Evolutionary conservation across 116 monocot species (phyloP), one percentile per base, ranked within the genome.

Genomic region (Posidonia oceanica): DNA sequence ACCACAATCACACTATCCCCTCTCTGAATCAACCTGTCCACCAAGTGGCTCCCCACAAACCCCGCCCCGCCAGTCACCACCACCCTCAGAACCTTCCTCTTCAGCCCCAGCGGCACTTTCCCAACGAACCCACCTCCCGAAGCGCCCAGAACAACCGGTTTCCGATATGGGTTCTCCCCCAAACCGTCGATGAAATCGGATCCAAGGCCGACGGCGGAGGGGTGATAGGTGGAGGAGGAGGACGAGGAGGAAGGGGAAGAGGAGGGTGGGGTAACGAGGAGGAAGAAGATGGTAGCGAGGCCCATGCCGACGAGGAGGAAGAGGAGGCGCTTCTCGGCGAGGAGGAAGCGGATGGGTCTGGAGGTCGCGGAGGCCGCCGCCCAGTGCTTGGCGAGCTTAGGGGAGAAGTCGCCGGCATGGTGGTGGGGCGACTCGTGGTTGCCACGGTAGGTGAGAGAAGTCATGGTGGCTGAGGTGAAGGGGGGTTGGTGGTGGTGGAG

Each of bases 11-110:
- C 96, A 72, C 63, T 81, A 53, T 96, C 96, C 11, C 96, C 96
- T 56, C 91, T 78, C 64, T 51, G 84, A 7, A 96, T 83, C 79
- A 96, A 74, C 39, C 91, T 69, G 69, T 96, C 96, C 75, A 96
- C 96, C 23, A 96, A 83, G 66, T 96, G 96, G 76, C 83, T 83
- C 39, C 96, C 96, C 23, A 96, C 96, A 69, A 95, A 95, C n/a
- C 95, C 91, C 17, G 95, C 95, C 0, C 95, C 95, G 7, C 95
- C 95, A 0, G 95, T 95, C 23, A 95, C 95, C 69, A 95, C 88
- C 61, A 95, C 81, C 71, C 95, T 59, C 67, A 87, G 63, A 55
- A 76, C 83, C 84, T 85, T 91, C 76, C 86, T 48, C 88, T 85
- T 86, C 71, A 95, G 39, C 41, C 95, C 95, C 22, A 91, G 69